A percentile compares a stretch with the other conserved stretches of the same genome.
Evolutionary conservation across 2,329 filamentous ascomycete genomes (phyloP).

Genomic region (Ilyonectria destructans): DNA sequence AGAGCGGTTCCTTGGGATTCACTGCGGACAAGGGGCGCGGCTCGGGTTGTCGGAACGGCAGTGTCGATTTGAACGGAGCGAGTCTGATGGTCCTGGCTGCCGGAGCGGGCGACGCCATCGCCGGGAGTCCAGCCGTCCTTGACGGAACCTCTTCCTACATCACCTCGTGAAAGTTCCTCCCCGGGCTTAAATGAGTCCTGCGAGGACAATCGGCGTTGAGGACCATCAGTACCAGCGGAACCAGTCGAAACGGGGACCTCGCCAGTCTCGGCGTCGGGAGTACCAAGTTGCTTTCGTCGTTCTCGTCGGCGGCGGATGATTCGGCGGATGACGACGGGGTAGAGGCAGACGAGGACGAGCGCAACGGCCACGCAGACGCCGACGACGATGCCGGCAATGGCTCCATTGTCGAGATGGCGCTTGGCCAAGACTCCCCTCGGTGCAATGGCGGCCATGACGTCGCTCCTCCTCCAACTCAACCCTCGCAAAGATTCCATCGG

Average conservation of each 20-base stretch:
- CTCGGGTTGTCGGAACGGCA: conserved; percentile 27
- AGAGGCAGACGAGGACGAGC: conserved; percentile 57
- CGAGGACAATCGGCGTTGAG: conserved; percentile 55
- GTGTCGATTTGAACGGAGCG: conserved; percentile 40
- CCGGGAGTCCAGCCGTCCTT: conserved; percentile 49
- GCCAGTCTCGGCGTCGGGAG: conserved; percentile 49
- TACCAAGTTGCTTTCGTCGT: conserved; percentile 42
- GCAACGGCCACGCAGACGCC: conserved; percentile 54
- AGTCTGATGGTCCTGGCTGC: conserved; percentile 35
- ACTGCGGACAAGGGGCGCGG: conserved; percentile 29
- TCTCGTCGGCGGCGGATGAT: conserved; percentile 48
- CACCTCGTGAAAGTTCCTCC: conserved; percentile 51
- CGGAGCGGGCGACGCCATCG: conserved; percentile 37
- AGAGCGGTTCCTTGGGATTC: conserved; percentile 43
- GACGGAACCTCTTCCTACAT: conserved; percentile 39
- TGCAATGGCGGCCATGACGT: conserved; percentile 42
- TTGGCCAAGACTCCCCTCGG: conserved; percentile 42
- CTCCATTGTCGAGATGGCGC: conserved; percentile 54
- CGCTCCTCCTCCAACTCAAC: conserved; percentile 43
- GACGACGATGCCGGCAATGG: conserved; percentile 57
- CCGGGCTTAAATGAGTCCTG: conserved; percentile 56
- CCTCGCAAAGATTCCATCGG: conserved; percentile 44
- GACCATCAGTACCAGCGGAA: conserved; percentile 36
- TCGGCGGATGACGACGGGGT: conserved; percentile 57
- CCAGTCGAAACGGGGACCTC: conserved; percentile 38